These are phyloP conservation scores for Bipolaris victoriae DNA, from an alignment of 2,329 filamentous ascomycete species.

Conservation along the genomic window DNA sequence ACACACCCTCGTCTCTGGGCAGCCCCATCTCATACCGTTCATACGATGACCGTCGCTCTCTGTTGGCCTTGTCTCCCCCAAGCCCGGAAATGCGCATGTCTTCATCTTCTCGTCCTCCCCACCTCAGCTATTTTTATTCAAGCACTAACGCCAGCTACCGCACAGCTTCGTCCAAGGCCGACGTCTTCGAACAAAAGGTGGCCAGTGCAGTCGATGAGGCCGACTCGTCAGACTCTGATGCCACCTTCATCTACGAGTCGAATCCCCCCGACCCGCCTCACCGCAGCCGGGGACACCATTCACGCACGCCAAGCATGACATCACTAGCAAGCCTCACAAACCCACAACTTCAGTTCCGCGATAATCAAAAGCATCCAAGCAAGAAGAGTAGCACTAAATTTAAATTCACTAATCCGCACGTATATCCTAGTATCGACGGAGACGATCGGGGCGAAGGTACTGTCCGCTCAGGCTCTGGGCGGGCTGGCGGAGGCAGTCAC, in stretches of 20 bases:
- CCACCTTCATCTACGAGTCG: constrained; percentile 98
- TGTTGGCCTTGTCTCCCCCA: constrained; percentile 33
- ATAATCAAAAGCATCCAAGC: constrained; percentile 66
- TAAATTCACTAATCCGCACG: constrained; percentile 86
- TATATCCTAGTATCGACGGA: constrained; percentile 62
- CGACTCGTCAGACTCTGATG: constrained; percentile 95
- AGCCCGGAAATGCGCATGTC: constrained; percentile 37
- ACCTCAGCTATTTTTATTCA: constrained; percentile 44
- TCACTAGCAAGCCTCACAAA: constrained; percentile 76
- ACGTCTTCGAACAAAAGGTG: constrained; percentile 97
- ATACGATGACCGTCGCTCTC: constrained; percentile 39
- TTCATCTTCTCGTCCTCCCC: constrained; percentile 30
- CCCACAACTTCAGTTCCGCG: constrained; percentile 60
- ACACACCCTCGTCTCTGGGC: constrained; percentile 37
- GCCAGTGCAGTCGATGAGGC: constrained; percentile 95
- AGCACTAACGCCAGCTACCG: constrained; percentile 46
- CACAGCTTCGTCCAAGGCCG: constrained; percentile 88
- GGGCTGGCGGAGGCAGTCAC: constrained; percentile 67
- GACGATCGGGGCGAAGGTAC: constrained; percentile 51
- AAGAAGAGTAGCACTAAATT: constrained; percentile 97
- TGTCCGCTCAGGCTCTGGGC: constrained; percentile 50
- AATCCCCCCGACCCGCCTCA: constrained; percentile 74
- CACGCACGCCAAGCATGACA: constrained; percentile 90
- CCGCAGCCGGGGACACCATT: constrained; percentile 79
- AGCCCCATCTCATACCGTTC: constrained; percentile 40